Conservation (phyloP, 139 green algal genomes). For the Nannochloris sp. region DNA sequence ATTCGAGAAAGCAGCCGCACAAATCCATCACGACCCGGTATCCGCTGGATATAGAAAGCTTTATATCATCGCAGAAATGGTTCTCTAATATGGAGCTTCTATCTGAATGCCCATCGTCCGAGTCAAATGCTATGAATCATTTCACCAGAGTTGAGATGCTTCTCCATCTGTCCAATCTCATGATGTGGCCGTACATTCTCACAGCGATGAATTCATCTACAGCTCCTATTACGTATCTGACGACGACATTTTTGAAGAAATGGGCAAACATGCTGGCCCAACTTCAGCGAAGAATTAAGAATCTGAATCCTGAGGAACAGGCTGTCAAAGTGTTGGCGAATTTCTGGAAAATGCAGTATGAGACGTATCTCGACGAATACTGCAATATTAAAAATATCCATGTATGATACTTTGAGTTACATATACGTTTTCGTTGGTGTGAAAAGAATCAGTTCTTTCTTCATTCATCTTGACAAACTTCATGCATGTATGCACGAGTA, state of each 20-base stretch:
- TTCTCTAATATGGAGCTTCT: not conserved
- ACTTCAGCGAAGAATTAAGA: conserved; percentile 3
- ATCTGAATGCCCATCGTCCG: not conserved
- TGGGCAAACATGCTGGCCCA: not conserved
- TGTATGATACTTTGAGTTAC: no score
- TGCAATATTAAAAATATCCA: no score
- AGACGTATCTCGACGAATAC: not conserved
- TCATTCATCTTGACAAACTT: no score
- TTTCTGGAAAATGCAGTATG: conserved; percentile 3
- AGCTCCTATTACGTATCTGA: not conserved
- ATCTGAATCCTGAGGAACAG: conserved; percentile 7
- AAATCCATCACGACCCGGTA: not conserved
- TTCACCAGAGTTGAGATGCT: conserved; percentile 3
- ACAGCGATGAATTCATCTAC: not conserved
- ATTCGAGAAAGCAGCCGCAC: not conserved
- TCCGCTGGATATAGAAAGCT: not conserved
- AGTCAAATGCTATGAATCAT: not conserved
- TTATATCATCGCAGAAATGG: not conserved
- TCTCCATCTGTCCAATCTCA: conserved; percentile 4
- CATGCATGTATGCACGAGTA: no score
- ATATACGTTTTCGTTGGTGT: no score
- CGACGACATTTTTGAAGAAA: not conserved
- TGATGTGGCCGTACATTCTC: conserved; percentile 9
- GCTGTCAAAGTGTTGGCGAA: conserved; percentile 9
- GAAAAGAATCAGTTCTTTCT: no score